A percentile compares a stretch with the other conserved stretches of the same genome.
phyloP scores from a whole-genome alignment of 148 eudicot genomes.

The Persicaria maculosa region DNA sequence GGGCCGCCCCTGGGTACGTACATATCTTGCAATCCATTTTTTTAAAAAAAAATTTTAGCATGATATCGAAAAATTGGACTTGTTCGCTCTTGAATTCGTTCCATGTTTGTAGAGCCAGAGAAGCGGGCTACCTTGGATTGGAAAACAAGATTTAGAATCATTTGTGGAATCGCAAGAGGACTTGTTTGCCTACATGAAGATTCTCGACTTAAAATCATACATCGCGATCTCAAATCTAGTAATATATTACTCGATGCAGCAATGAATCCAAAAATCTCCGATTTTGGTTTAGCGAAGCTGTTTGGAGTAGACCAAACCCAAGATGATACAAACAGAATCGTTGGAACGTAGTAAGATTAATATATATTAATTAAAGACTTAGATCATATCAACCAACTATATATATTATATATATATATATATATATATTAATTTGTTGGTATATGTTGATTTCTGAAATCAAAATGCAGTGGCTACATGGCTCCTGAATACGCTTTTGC shows the following conservation, averaged over 20 bases:
- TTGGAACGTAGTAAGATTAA: conserved; percentile 60
- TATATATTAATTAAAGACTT: no score
- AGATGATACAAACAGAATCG: conserved; percentile 37
- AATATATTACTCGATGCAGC: conserved; percentile 35
- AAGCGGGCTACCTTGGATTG: conserved; percentile 35
- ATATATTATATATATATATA: no score
- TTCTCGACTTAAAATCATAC: conserved; percentile 49
- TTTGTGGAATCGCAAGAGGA: conserved; percentile 49
- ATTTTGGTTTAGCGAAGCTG: conserved; percentile 53
- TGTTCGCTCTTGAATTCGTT: not conserved
- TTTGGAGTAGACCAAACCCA: conserved; percentile 43
- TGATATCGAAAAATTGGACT: not conserved
- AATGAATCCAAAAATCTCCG: conserved; percentile 54
- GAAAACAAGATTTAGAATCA: conserved; percentile 43
- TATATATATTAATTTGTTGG: no score
- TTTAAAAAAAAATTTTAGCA: no score
- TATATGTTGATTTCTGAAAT: no score
- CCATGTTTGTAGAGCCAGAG: conserved; percentile 26
- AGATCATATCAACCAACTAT: no score
- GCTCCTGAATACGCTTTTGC: conserved; percentile 10
- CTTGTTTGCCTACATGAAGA: conserved; percentile 54
- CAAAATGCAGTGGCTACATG: conserved; percentile 32
- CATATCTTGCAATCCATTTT: not conserved
- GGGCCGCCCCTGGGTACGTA: no score
- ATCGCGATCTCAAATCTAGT: conserved; percentile 52